Conservation (phyloP, 768 basidiomycete species). For the Xerocomellus chrysenteron region DNA sequence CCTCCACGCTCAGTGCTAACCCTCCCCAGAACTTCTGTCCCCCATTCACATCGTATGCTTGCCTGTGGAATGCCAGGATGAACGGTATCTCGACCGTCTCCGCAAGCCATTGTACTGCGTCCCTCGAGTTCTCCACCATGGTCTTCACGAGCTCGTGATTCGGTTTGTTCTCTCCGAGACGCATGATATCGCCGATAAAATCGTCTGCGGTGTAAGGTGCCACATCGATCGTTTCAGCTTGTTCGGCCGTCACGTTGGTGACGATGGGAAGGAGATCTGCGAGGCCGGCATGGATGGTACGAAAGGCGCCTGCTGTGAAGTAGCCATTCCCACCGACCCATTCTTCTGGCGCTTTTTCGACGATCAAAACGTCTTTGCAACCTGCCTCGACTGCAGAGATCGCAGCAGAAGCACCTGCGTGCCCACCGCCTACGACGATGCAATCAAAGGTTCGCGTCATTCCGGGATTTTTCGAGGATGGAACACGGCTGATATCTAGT, state of each 20-base stretch:
- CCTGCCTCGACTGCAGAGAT: constrained; percentile 59
- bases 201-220: constrained; percentile 54
- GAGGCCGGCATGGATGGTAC: constrained; percentile 63
- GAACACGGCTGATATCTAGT: not conserved
- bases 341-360: constrained; percentile 62
- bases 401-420: constrained; percentile 68
- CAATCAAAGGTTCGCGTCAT: constrained; percentile 44
- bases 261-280: constrained; percentile 57
- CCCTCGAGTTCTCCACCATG: constrained; percentile 56
- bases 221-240: constrained; percentile 51
- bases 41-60: constrained; percentile 65
- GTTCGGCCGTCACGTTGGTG: constrained; percentile 43
- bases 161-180: constrained; percentile 51
- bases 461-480: not conserved
- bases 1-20: constrained; percentile 57
- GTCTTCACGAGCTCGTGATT: constrained; percentile 49
- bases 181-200: constrained; percentile 59
- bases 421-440: constrained; percentile 63
- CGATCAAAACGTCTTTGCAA: constrained; percentile 56
- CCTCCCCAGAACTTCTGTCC: constrained; percentile 72
- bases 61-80: constrained; percentile 58
- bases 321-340: constrained; percentile 74
- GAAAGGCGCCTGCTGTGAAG: constrained; percentile 69
- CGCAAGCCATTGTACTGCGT: constrained; percentile 57
- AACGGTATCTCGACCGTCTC: constrained; percentile 52